phyloP scores from a whole-genome alignment of 2,329 filamentous ascomycete genomes.

The Colletotrichum musae region DNA sequence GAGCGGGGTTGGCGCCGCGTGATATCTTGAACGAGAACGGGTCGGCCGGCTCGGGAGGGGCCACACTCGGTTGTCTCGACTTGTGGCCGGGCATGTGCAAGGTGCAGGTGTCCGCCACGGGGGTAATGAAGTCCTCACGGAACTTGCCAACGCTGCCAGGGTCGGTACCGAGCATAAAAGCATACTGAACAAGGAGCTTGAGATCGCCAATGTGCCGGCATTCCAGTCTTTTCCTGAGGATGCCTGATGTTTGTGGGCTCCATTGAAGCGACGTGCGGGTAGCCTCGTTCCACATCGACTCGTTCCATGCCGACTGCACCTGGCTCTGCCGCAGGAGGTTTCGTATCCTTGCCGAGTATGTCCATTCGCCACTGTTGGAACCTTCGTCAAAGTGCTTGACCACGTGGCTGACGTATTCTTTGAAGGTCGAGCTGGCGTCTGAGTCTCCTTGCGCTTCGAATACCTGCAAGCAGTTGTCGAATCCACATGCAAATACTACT shows the following conservation, averaged over 20 bases:
- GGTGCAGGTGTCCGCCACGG: slow-evolving; percentile 53
- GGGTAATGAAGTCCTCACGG: slow-evolving; percentile 53
- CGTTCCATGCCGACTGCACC: slow-evolving; percentile 55
- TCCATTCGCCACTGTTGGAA: slow-evolving; percentile 57
- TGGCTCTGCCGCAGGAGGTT: slow-evolving; percentile 60
- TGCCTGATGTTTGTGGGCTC: slow-evolving; percentile 58
- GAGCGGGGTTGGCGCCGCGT: slow-evolving; percentile 50
- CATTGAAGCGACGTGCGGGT: slow-evolving; percentile 54
- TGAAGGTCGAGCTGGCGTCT: slow-evolving; percentile 56
- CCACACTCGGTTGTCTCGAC: slow-evolving; percentile 39
- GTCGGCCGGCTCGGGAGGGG: slow-evolving; percentile 44
- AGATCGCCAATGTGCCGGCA: slow-evolving; percentile 60
- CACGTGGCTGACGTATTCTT: slow-evolving; percentile 62
- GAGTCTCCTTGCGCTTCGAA: slow-evolving; percentile 59
- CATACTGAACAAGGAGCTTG: slow-evolving; percentile 56
- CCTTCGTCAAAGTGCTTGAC: slow-evolving; percentile 63
- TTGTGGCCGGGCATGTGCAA: slow-evolving; percentile 54
- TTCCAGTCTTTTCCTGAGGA: slow-evolving; percentile 61
- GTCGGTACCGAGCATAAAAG: slow-evolving; percentile 55
- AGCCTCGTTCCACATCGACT: slow-evolving; percentile 52
- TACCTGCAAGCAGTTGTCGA: slow-evolving; percentile 59
- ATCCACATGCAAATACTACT: slow-evolving; percentile 64
- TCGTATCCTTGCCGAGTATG: slow-evolving; percentile 60
- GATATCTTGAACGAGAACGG: slow-evolving; percentile 56
- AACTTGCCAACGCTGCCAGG: slow-evolving; percentile 47